Percentiles rank a stretch among this genome's conserved stretches.
These are phyloP conservation scores for Phoenix roebelenii DNA, from an alignment of 176 grass and related monocot genomes.

Conservation along the genomic window DNA sequence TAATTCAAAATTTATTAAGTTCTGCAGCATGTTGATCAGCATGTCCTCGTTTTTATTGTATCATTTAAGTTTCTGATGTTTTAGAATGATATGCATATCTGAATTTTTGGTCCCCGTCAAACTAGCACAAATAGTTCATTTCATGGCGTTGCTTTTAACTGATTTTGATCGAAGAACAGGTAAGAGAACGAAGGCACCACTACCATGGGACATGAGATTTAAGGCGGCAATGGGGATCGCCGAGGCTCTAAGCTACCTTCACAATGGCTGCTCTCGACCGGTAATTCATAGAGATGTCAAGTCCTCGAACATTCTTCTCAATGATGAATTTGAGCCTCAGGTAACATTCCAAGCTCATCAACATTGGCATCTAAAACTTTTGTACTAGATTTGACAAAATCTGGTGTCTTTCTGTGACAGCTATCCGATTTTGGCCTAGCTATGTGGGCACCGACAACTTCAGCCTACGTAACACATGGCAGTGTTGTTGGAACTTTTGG, in stretches of 20 bases:
- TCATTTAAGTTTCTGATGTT: too few species aligned
- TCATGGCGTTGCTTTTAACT: too few species aligned
- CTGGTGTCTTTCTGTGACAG: slow-evolving; percentile 19
- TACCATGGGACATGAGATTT: slow-evolving; percentile 69
- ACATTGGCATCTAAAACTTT: background rate
- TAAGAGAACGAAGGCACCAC: slow-evolving; percentile 28
- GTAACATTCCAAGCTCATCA: slow-evolving; percentile 9
- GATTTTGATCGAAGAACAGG: slow-evolving; percentile 22
- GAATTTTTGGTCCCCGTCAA: too few species aligned
- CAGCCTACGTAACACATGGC: slow-evolving; percentile 39
- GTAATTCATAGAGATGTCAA: slow-evolving; percentile 95
- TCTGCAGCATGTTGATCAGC: too few species aligned
- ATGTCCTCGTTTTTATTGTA: too few species aligned
- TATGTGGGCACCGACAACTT: slow-evolving; percentile 60
- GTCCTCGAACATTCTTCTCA: slow-evolving; percentile 94
- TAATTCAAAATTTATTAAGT: too few species aligned
- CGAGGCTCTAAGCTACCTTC: slow-evolving; percentile 67
- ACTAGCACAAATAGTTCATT: too few species aligned
- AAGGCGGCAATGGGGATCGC: slow-evolving; percentile 59
- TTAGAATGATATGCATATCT: too few species aligned
- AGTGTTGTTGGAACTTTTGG: slow-evolving; percentile 93
- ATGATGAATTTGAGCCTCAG: slow-evolving; percentile 60
- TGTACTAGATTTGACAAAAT: background rate
- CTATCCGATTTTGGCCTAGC: slow-evolving; percentile 96
- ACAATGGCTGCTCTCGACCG: slow-evolving; percentile 45